Conservation (phyloP, 768 basidiomycete genomes). For the Rhizopogon vulgaris region DNA sequence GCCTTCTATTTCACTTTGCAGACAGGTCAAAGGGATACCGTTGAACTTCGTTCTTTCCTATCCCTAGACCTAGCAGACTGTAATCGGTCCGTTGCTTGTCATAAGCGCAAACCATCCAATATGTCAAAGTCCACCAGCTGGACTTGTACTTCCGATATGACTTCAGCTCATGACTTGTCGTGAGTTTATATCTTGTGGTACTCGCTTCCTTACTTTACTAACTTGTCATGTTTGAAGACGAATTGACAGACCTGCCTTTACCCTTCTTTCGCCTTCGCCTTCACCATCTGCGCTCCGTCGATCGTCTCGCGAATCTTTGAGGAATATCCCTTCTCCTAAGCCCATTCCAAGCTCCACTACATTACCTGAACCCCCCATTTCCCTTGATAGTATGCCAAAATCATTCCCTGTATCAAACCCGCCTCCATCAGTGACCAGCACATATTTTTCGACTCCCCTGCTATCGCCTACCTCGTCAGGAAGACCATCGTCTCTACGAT, state of each 20-base stretch:
- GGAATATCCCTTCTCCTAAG: constrained; percentile 53
- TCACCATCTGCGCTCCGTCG: constrained; percentile 17
- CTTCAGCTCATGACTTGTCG: constrained; percentile 9
- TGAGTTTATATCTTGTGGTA: constrained; percentile 9
- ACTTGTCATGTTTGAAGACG: constrained; percentile 13
- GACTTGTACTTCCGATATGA: constrained; percentile 13
- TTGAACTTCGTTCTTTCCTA: constrained; percentile 52
- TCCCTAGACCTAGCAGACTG: constrained; percentile 63
- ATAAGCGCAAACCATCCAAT: constrained; percentile 28
- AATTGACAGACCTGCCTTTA: constrained; percentile 16
- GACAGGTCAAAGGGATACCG: constrained; percentile 30
- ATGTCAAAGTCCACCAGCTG: constrained; percentile 26
- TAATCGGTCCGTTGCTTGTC: constrained; percentile 33
- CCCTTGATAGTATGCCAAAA: not conserved
- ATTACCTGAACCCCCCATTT: constrained; percentile 33
- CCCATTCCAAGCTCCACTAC: constrained; percentile 45
- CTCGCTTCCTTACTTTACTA: not conserved
- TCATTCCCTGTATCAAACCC: not conserved
- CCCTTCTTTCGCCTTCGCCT: constrained; percentile 8
- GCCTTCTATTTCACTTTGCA: constrained; percentile 45
- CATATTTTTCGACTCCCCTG: constrained; percentile 17
- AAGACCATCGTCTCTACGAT: constrained; percentile 13
- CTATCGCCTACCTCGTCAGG: constrained; percentile 11
- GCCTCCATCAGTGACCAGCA: constrained; percentile 6
- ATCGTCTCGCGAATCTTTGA: constrained; percentile 36